Conservation (phyloP, 1,139 yeast genomes). For the Arxiozyma slooffiae region DNA sequence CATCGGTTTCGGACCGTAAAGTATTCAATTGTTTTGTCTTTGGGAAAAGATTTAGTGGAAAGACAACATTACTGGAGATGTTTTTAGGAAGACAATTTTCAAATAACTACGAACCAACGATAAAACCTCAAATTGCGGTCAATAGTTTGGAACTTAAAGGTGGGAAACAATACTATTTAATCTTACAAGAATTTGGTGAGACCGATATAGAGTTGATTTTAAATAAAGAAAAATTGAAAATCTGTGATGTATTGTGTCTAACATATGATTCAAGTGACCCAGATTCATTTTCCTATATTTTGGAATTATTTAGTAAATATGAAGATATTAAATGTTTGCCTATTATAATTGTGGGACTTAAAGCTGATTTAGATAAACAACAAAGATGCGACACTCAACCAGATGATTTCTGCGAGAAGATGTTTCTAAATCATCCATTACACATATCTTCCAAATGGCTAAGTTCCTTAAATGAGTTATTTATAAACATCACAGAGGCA, state of each 20-base stretch:
- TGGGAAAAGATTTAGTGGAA: constrained; percentile 83
- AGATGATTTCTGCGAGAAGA: constrained; percentile 62
- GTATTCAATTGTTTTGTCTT: constrained; percentile 83
- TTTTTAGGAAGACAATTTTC: constrained; percentile 68
- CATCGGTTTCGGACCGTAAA: constrained; percentile 67
- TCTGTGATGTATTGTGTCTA: constrained; percentile 84
- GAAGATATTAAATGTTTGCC: constrained; percentile 63
- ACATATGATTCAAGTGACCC: constrained; percentile 94
- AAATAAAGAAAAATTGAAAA: constrained; percentile 59
- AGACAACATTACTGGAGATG: constrained; percentile 69
- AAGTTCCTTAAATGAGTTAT: constrained; percentile 71
- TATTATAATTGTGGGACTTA: constrained; percentile 76
- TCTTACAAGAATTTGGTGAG: constrained; percentile 83
- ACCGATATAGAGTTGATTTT: constrained; percentile 64
- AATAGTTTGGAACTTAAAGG: constrained; percentile 92
- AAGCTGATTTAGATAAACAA: constrained; percentile 91
- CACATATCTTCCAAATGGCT: constrained; percentile 90
- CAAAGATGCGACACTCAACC: constrained; percentile 82
- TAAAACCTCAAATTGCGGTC: constrained; percentile 70
- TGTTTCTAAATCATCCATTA: constrained; percentile 54
- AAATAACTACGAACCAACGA: constrained; percentile 70
- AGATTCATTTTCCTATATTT: constrained; percentile 77
- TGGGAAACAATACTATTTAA: constrained; percentile 88
- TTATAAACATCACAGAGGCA: constrained; percentile 80
- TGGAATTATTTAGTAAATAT: constrained; percentile 53